Conservation (phyloP, 2,329 filamentous ascomycete species). For the Aspergillus novoparasiticus region DNA sequence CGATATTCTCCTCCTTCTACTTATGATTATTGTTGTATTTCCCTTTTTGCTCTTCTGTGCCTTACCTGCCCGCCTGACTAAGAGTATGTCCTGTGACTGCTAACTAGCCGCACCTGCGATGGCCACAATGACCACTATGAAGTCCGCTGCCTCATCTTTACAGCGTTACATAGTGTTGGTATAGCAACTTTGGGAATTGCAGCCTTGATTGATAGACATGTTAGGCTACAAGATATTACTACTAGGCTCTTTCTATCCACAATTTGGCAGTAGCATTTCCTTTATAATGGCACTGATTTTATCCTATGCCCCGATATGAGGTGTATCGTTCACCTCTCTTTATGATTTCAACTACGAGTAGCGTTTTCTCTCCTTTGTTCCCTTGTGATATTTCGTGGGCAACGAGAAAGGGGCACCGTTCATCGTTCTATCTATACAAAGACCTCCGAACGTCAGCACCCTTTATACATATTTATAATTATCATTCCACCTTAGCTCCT, state of each 20-base stretch:
- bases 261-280: neutral
- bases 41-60: neutral
- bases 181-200: neutral
- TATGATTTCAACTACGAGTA: neutral
- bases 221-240: neutral
- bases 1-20: conserved; percentile 8
- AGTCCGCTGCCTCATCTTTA: neutral
- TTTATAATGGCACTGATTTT: neutral
- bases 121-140: neutral
- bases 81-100: conserved; percentile 26
- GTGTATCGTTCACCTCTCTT: neutral
- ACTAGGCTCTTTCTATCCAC: neutral
- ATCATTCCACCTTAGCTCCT: neutral
- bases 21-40: neutral
- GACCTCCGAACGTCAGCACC: neutral
- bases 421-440: neutral
- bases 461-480: neutral
- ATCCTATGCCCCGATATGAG: neutral
- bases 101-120: conserved; percentile 15
- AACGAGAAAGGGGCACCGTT: neutral
- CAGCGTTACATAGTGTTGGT: neutral
- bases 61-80: conserved; percentile 26
- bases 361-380: neutral
- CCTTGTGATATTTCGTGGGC: neutral
- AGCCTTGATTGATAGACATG: neutral